Evolutionary conservation across 352 stramenopile genomes (phyloP).

Genomic region (Blastocystis sp.): DNA sequence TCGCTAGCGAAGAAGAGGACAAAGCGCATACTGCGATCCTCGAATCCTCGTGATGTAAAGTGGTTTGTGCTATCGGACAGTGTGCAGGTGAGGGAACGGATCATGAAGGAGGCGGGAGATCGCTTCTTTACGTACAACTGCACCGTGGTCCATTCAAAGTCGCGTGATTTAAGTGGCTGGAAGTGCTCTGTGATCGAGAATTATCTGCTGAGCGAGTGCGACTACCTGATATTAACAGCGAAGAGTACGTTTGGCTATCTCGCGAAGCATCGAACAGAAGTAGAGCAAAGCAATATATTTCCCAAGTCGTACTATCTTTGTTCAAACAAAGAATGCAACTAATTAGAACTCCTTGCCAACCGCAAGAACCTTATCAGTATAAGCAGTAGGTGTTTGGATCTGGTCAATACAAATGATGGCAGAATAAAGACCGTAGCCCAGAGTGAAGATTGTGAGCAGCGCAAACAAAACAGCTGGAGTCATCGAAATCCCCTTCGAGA

Average conservation of each 20-base stretch:
- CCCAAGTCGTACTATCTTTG: not conserved
- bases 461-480: slow-evolving; percentile 38
- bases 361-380: slow-evolving; percentile 11
- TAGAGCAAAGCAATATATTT: not conserved
- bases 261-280: slow-evolving; percentile 36
- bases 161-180: not conserved
- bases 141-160: not conserved
- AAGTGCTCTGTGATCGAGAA: slow-evolving; percentile 32
- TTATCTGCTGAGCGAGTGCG: slow-evolving; percentile 45
- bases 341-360: slow-evolving; percentile 55
- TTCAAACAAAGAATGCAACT: not conserved
- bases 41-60: not conserved
- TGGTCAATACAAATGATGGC: not conserved
- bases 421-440: slow-evolving; percentile 13
- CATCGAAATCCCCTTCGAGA: slow-evolving; percentile 17
- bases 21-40: not conserved
- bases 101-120: not conserved
- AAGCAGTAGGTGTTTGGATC: slow-evolving; percentile 27
- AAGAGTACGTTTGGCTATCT: slow-evolving; percentile 47
- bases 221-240: not conserved
- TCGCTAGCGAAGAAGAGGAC: not conserved
- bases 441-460: slow-evolving; percentile 40
- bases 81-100: not conserved
- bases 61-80: slow-evolving; percentile 27
- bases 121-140: not conserved